phyloP scores from a whole-genome alignment of 768 basidiomycete species.

The Pleurotus platypus region DNA sequence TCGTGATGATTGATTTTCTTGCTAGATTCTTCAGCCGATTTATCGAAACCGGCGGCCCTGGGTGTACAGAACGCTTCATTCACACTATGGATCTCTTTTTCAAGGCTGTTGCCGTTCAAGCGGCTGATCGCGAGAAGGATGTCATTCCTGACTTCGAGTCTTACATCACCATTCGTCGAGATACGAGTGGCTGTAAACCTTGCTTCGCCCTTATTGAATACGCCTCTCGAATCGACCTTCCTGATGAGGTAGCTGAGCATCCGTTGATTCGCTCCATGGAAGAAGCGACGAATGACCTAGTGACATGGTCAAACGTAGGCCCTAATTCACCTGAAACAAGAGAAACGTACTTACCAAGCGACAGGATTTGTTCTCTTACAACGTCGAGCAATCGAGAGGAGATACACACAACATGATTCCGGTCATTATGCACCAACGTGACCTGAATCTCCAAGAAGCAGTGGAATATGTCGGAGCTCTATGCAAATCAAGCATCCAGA shows the following conservation, averaged over 20 bases:
- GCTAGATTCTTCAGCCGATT: slow-evolving; percentile 10
- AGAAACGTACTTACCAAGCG: not conserved
- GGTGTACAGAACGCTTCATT: slow-evolving; percentile 27
- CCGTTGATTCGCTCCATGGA: slow-evolving; percentile 42
- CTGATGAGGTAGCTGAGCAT: slow-evolving; percentile 51
- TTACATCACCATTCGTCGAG: slow-evolving; percentile 49
- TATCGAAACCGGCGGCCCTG: slow-evolving; percentile 7
- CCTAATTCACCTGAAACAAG: not conserved
- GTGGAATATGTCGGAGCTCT: slow-evolving; percentile 32
- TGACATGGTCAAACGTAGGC: slow-evolving; percentile 43
- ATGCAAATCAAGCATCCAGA: slow-evolving; percentile 23
- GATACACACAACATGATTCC: slow-evolving; percentile 39
- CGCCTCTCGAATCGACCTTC: slow-evolving; percentile 45
- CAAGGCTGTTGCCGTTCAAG: slow-evolving; percentile 37
- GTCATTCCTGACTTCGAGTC: slow-evolving; percentile 43
- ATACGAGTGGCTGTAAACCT: slow-evolving; percentile 50
- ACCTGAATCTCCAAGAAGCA: slow-evolving; percentile 29
- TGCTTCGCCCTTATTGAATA: slow-evolving; percentile 53
- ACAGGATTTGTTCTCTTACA: slow-evolving; percentile 38
- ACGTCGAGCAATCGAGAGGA: slow-evolving; percentile 35
- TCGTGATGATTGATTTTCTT: slow-evolving; percentile 12
- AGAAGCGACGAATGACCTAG: slow-evolving; percentile 46
- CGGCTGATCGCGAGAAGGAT: slow-evolving; percentile 35
- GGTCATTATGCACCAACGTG: slow-evolving; percentile 33
- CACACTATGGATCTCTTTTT: slow-evolving; percentile 38